Conservation (phyloP, 305 asterid species). For the Ajuga reptans region DNA sequence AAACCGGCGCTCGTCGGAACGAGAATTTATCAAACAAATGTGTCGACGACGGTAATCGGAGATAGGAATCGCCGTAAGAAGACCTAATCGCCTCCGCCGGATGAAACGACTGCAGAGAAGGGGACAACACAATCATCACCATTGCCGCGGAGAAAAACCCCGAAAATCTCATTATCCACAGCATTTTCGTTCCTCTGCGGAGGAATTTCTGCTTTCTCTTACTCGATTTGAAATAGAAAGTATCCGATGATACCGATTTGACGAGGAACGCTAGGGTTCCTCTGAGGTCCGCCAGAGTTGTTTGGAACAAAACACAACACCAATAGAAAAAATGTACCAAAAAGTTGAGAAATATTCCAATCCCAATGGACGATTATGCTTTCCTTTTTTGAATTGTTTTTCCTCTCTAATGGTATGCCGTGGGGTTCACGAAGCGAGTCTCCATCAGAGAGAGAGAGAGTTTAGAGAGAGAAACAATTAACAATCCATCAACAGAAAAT, state of each 20-base stretch:
- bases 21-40: conserved; percentile 29
- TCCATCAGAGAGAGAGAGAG: conserved; percentile 33
- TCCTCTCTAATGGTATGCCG: conserved; percentile 37
- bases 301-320: conserved; percentile 1
- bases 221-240: conserved; percentile 30
- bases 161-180: conserved; percentile 68
- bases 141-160: conserved; percentile 64
- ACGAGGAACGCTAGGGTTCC: conserved; percentile 64
- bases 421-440: conserved; percentile 41
- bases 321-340: not conserved
- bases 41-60: conserved; percentile 26
- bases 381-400: conserved; percentile 27
- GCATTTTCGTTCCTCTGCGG: conserved; percentile 42
- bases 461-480: conserved; percentile 21
- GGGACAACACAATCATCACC: conserved; percentile 66
- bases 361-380: conserved; percentile 29
- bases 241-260: conserved; percentile 30
- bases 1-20: conserved; percentile 53
- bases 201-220: conserved; percentile 23
- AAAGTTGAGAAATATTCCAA: conserved; percentile 6
- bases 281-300: conserved; percentile 59
- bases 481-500: conserved; percentile 19
- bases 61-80: conserved; percentile 39
- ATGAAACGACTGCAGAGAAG: conserved; percentile 77
- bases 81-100: conserved; percentile 94